Evolutionary conservation across 208 protist genomes (phyloP), one percentile per base, ranked within the genome.

Genomic region (Herpetomonas samuelpessoai): DNA sequence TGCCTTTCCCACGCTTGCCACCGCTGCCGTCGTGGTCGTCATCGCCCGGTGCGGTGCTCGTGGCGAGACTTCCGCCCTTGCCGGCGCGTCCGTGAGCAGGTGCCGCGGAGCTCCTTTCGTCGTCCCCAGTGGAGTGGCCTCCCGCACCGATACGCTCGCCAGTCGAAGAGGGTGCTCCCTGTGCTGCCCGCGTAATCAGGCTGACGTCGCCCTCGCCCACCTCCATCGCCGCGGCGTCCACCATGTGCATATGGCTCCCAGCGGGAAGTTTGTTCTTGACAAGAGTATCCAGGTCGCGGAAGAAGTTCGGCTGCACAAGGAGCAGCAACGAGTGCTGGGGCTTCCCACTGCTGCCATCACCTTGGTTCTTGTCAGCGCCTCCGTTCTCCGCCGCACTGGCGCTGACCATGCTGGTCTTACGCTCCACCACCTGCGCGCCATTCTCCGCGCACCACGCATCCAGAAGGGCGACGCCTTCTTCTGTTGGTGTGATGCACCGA

Each of bases 181-280:
- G n/a, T n/a, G n/a, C n/a, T n/a, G n/a, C n/a, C n/a, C n/a, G n/a
- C n/a, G n/a, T n/a, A n/a, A 47, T 30, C n/a, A 79, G 57, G 1
- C 69, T 51, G 18, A 45, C 27, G 39, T 77, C 71, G 9, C 48
- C 25, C 26, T 76, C 74, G n/a, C 62, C 74, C 3, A 71, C 50
- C 14, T 71, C 80, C 29, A 80, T 81, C n/a, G 89, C 84, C 1
- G 82, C 75, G 28, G 79, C 72, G 25, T 95, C 84, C 26, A 95
- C 71, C 74, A 86, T 86, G 68, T 95, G 84, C 14, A 81, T 60
- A 3, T 74, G 68, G 65, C 82, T 83, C 18, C 85, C 85, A 0
- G 62, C 12, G n/a, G 79, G 76, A 10, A 94, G 53, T 26, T 80
- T 62, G 41, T 65, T 60, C 68, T 89, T 88, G 10, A 95, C 79